phyloP scores from a whole-genome alignment of 2,329 filamentous ascomycete genomes.

The Sphaceloma murrayae region DNA sequence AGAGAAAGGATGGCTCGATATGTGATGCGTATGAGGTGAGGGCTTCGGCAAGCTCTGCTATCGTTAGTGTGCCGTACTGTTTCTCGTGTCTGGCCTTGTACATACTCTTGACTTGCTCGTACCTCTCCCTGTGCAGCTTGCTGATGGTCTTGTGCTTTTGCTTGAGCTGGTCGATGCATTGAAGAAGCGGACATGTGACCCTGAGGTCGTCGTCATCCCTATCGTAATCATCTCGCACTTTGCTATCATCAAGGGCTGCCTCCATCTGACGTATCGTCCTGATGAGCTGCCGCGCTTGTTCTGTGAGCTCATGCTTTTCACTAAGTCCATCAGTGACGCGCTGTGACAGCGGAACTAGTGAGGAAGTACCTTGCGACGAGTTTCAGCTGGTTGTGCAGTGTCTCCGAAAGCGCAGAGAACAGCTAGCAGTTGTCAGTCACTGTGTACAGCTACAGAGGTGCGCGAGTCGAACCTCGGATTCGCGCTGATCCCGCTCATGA shows the following conservation, averaged over 20 bases:
- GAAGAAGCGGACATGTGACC: slow-evolving; percentile 72
- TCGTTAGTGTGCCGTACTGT: neutral
- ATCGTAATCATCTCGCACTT: slow-evolving; percentile 53
- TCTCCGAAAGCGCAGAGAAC: slow-evolving; percentile 83
- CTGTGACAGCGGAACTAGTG: neutral
- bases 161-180: slow-evolving; percentile 69
- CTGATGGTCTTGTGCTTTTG: slow-evolving; percentile 76
- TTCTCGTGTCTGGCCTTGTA: slow-evolving; percentile 17
- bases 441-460: no score
- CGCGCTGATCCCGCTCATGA: slow-evolving; percentile 83
- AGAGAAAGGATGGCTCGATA: slow-evolving; percentile 79
- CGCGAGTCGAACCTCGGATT: slow-evolving; percentile 62
- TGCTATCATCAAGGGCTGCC: slow-evolving; percentile 69
- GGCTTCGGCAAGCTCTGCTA: slow-evolving; percentile 75
- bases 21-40: slow-evolving; percentile 95
- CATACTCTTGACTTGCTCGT: slow-evolving; percentile 89
- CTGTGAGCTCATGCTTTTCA: slow-evolving; percentile 85
- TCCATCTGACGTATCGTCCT: slow-evolving; percentile 90
- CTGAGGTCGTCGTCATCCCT: slow-evolving; percentile 58
- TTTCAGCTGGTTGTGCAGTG: slow-evolving; percentile 80
- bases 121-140: slow-evolving; percentile 80
- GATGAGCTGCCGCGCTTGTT: slow-evolving; percentile 79
- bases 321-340: slow-evolving; percentile 27
- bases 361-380: slow-evolving; percentile 57
- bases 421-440: no score